Evolutionary conservation across 106 monocot genomes (phyloP).

Genomic region (Platanthera guangdongensis): DNA sequence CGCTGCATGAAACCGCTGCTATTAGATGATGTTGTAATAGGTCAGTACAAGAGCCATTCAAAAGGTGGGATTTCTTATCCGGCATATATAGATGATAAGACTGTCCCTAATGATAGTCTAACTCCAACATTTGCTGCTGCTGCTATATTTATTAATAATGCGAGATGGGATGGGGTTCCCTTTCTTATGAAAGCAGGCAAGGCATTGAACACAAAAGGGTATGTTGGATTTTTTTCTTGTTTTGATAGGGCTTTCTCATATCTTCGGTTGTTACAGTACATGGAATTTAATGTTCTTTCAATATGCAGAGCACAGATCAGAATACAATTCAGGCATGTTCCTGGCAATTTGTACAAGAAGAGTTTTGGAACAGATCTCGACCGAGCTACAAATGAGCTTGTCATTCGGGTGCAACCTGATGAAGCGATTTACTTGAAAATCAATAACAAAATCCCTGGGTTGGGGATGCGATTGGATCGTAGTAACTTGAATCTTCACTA

Average conservation of each 20-base stretch:
- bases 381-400: conserved; percentile 89
- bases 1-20: conserved; percentile 76
- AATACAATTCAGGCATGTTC: conserved; percentile 90
- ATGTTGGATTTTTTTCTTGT: neutral
- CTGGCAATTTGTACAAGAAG: conserved; percentile 79
- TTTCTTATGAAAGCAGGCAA: conserved; percentile 98
- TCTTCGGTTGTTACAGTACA: neutral
- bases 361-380: conserved; percentile 88
- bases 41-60: conserved; percentile 78
- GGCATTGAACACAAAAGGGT: conserved; percentile 68
- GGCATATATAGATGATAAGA: conserved; percentile 69
- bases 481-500: conserved; percentile 94
- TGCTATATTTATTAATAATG: conserved; percentile 86
- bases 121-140: conserved; percentile 93
- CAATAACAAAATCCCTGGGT: conserved; percentile 86
- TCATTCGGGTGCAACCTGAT: conserved; percentile 88
- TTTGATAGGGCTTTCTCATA: neutral
- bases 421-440: conserved; percentile 95
- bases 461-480: conserved; percentile 80
- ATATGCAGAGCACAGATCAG: conserved; percentile 75
- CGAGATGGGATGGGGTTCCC: conserved; percentile 93
- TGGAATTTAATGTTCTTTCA: conserved; percentile 5
- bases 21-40: conserved; percentile 68
- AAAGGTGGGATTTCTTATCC: conserved; percentile 68
- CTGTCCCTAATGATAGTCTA: conserved; percentile 63